Evolutionary conservation across 352 stramenopile genomes (phyloP), one percentile per base, ranked within the genome.

Genomic region (Globisporangium mamillatum): DNA sequence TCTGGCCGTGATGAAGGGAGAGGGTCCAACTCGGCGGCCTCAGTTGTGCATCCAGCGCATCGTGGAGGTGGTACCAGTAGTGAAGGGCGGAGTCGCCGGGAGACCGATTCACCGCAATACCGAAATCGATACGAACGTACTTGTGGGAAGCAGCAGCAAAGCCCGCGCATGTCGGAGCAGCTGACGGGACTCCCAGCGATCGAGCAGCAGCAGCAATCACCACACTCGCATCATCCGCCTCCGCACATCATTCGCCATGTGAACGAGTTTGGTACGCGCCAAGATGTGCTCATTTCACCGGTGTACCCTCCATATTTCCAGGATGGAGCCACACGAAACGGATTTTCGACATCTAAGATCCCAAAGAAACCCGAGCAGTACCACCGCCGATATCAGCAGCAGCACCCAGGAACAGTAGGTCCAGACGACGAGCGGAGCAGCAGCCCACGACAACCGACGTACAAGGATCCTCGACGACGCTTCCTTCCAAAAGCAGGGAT

Each of bases 181-280:
- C 34, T 44, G 4, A 32, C n/a, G 1, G 66, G 22, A 8, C 53
- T 71, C 2, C 66, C 66, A 14, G 36, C 32, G 8, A 34, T 71
- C 18, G 59, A 66, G 18, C 66, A 63, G 14, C 55, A 58, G 29
- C 56, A 58, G 9, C 20, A 22, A 52, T 25, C 38, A 24, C 52
- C 8, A 7, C 63, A 27, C 18, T 36, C 29, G 2, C n/a, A 53
- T 6, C 38, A 27, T 18, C 16, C 44, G 8, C 53, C 69, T 7
- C 64, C 78, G 8, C 77, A 89, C 34, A 78, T 92, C 16, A 69
- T 91, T 24, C 78, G 76, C 32, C 82, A 91, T 32, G 76, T 86
- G 64, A 92, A 92, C 68, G 82, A 91, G 64, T 91, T 91, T 52
- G 84, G 84, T 7, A 79, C 50, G 9, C 75, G 68, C 1, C 82